Evolutionary conservation across 768 basidiomycete genomes (phyloP).

Genomic region (Pholiota conissans): DNA sequence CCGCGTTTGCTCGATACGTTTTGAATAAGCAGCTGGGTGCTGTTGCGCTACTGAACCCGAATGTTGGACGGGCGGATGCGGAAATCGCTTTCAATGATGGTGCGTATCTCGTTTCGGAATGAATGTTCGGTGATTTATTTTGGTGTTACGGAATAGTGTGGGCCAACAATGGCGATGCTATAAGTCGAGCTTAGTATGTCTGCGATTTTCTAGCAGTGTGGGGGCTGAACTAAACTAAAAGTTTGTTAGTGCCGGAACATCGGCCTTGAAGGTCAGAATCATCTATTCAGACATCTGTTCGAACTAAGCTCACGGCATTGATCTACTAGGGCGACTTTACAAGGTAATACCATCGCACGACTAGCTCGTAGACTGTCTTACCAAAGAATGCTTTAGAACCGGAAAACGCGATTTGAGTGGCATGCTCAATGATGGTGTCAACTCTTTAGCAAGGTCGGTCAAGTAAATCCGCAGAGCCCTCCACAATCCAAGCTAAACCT

Average conservation of each 20-base stretch:
- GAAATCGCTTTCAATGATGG: constrained; percentile 83
- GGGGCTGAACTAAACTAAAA: not conserved
- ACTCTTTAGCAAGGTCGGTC: constrained; percentile 77
- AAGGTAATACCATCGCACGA: constrained; percentile 44
- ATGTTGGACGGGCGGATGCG: constrained; percentile 55
- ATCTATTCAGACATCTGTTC: not conserved
- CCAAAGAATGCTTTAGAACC: constrained; percentile 52
- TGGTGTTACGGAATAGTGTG: constrained; percentile 56
- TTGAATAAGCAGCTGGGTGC: constrained; percentile 75
- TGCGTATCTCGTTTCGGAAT: constrained; percentile 25
- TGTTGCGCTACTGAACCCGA: constrained; percentile 62
- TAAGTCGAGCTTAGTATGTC: constrained; percentile 83
- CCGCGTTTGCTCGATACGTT: constrained; percentile 86
- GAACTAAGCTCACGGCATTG: constrained; percentile 5
- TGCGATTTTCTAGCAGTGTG: not conserved
- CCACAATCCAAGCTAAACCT: not conserved
- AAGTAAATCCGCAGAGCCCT: not conserved
- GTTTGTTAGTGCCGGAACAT: constrained; percentile 79
- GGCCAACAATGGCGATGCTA: constrained; percentile 98
- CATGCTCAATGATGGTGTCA: constrained; percentile 93
- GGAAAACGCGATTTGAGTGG: constrained; percentile 94
- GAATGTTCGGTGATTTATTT: not conserved
- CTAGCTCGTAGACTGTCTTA: not conserved
- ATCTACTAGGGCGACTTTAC: constrained; percentile 77
- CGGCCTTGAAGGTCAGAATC: constrained; percentile 81